Percentiles rank a stretch among this genome's conserved stretches.
phyloP scores from a whole-genome alignment of 2,329 filamentous ascomycete genomes.

The Leptographium radiaticola region DNA sequence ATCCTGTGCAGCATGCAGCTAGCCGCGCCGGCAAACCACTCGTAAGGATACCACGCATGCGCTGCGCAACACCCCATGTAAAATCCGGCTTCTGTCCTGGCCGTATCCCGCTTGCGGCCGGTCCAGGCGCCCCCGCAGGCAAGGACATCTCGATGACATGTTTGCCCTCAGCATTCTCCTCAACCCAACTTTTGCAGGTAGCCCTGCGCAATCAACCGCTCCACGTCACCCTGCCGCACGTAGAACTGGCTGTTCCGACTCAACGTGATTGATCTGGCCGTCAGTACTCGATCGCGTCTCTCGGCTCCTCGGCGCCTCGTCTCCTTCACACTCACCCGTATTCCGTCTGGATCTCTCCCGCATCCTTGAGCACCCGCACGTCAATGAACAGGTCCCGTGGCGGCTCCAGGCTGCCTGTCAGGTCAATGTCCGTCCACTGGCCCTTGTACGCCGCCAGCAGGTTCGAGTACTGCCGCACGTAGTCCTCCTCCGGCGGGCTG shows the following conservation, averaged over 20 bases:
- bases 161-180: constrained; percentile 17
- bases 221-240: constrained; percentile 89
- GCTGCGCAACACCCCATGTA: too few species aligned
- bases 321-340: constrained; percentile 57
- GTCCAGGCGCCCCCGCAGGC: too few species aligned
- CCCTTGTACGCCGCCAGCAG: constrained; percentile 93
- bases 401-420: constrained; percentile 86
- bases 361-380: constrained; percentile 88
- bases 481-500: constrained; percentile 93
- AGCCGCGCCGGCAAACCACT: too few species aligned
- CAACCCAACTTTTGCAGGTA: constrained; percentile 84
- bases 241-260: constrained; percentile 98
- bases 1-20: too few species aligned
- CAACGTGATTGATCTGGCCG: constrained; percentile 70
- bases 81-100: too few species aligned
- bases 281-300: constrained; percentile 5
- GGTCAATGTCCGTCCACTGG: constrained; percentile 94
- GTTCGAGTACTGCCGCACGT: constrained; percentile 82
- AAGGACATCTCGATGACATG: too few species aligned
- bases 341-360: constrained; percentile 96
- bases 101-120: too few species aligned
- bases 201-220: constrained; percentile 83
- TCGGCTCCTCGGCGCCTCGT: not conserved
- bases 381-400: constrained; percentile 96
- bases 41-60: too few species aligned